Base-by-base conservation (phyloP, 2,329 filamentous ascomycete species). In the Aspergillus fumigatiaffinis region DNA sequence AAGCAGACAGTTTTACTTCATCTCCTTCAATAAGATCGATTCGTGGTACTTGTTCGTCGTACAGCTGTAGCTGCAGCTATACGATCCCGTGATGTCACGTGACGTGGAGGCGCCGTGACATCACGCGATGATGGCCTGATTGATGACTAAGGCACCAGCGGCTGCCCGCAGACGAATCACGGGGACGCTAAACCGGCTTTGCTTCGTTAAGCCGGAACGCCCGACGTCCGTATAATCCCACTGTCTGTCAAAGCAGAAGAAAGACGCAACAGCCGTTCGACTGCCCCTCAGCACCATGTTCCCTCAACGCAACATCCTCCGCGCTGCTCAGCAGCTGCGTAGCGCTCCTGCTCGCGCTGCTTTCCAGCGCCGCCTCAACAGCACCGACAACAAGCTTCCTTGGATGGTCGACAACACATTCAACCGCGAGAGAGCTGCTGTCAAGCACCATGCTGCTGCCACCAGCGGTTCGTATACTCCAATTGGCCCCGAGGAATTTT, bases 361-460 rank as follows among this genome's bases (percentile, higher is more conserved):
- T 62, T 67, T 84, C 68, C 88, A 90, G 82, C 87, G 89, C 76
- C 87, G 88, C 69, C 83, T 91, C 70, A 87, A 87, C 73, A 87
- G 84, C 80, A 81, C 83, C 68, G 75, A 79, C 63, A 71, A 76
- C 64, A 80, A 82, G 68, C 78, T 77, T 68, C 81, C 90, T 69
- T 86, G 87, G 70, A 74, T 82, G 57, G 82, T 82, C 76, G 90
- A 96, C 81, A 97, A 96, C 80, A 86, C 87, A 72, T 99, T 97
- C 84, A 88, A 95, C 82, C 87, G 89, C 71, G 94, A 99, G 84
- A 87, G 94, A 75, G 82, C 87, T 75, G 90, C 89, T 71, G 90
- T 96, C 74, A 92, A 95, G 84, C 87, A 91, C 69, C 94, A 99
- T 78, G 94, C 94, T 71, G 86, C 82, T 66, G 84, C 84, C 72